Base-by-base conservation (phyloP, 805 yeast species). In the Zygosaccharomyces gambellarensis region DNA sequence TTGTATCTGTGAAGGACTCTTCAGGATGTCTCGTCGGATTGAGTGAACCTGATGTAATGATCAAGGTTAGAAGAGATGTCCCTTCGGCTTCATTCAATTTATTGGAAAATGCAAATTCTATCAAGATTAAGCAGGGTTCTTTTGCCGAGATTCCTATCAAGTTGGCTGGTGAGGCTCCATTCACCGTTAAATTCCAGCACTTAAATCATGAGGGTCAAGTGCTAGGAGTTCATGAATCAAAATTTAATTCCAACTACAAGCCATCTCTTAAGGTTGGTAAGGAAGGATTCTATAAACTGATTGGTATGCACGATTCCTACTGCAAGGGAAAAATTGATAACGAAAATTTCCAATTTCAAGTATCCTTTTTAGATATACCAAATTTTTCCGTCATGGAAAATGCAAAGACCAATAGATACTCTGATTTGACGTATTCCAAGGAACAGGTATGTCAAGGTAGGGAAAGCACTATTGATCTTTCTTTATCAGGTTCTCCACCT, bases 1-100 rank as follows among this genome's bases (percentile, higher is more conserved):
- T 94, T 52, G 75, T 79, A 2, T 76, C 87, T 9, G 80, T 87
- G 2, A 76, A 75, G 21, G 99, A 94, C 63, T 75, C 79, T n/a
- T 79, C 86, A 9, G 82, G 83, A 0, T 94, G 99, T 69, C 74
- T 77, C 19, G 92, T 87, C n/a, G 80, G 79, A 10, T 69, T 87
- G 49, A 77, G 80, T 41, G 80, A 78, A 17, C 77, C 78, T 21
- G 90, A 86, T 53, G 81, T 81, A 12, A 75, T 69, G 23, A 71
- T 94, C n/a, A 73, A 75, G 28, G 90, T 90, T 1, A 79, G 90
- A 58, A 71, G 81, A 45, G 87, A 83, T 48, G 69, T 83, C 1
- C 96, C 98, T 21, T 64, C 71, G 4, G 81, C 77, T 4, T 70
- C 70, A 1, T 79, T 82, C 55, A 69, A 71, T 41, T 63, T 72